Percentiles rank a stretch among this genome's conserved stretches.
These are phyloP conservation scores for Fraxinus americana DNA, from an alignment of 257 asterid genomes.

Conservation along the genomic window DNA sequence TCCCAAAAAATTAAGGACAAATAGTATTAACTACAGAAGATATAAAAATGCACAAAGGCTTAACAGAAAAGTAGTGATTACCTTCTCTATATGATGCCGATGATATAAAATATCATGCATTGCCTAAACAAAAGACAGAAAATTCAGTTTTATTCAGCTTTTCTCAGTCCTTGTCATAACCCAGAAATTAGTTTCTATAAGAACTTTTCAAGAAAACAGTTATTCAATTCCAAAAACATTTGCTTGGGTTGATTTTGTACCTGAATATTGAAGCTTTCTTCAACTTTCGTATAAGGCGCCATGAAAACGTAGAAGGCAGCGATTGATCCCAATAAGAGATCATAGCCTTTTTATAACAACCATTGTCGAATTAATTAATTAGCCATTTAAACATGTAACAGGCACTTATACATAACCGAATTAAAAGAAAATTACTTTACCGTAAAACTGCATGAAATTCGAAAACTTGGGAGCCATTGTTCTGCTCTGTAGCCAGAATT, in stretches of 20 bases:
- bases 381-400: not conserved
- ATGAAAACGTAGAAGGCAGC: conserved; percentile 82
- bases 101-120: conserved; percentile 89
- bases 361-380: conserved; percentile 19
- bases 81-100: conserved; percentile 71
- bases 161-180: conserved; percentile 3
- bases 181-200: not conserved
- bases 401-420: not conserved
- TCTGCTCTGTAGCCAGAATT: not conserved
- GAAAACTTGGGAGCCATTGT: conserved; percentile 33
- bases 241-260: conserved; percentile 28
- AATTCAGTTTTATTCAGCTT: conserved; percentile 7
- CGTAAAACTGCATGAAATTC: conserved; percentile 43
- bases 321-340: conserved; percentile 77
- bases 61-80: conserved; percentile 30
- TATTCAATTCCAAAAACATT: not conserved
- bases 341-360: conserved; percentile 56
- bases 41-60: conserved; percentile 11
- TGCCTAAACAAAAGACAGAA: conserved; percentile 53
- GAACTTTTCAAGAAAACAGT: conserved; percentile 11
- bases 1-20: not conserved
- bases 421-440: conserved; percentile 26
- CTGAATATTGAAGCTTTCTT: conserved; percentile 98
- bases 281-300: conserved; percentile 95
- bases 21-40: not conserved